These are phyloP conservation scores for Tolypocladium ovalisporum DNA, from an alignment of 2,329 filamentous ascomycete species.

Conservation along the genomic window DNA sequence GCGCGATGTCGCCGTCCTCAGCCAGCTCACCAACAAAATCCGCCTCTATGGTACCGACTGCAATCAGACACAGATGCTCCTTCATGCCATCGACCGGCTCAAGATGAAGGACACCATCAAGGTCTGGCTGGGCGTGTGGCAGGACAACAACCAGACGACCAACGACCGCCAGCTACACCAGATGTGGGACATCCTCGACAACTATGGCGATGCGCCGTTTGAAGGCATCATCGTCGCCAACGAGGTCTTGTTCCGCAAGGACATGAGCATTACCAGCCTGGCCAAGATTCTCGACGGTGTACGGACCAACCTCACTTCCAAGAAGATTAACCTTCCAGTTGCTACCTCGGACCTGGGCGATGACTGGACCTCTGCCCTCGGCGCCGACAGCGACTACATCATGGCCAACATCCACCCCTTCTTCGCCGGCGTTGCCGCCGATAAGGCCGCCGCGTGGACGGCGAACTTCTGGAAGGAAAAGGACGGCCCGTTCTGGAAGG, in stretches of 20 bases:
- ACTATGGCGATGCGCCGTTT: slow-evolving; percentile 58
- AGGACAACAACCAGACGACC: slow-evolving; percentile 73
- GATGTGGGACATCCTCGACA: slow-evolving; percentile 74
- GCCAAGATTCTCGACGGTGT: slow-evolving; percentile 55
- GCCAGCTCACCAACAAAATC: slow-evolving; percentile 78
- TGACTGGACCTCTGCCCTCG: slow-evolving; percentile 67
- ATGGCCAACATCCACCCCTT: slow-evolving; percentile 98
- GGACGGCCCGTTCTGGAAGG: slow-evolving; percentile 54
- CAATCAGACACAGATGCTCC: slow-evolving; percentile 91
- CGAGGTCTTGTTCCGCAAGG: slow-evolving; percentile 65
- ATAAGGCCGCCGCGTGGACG: slow-evolving; percentile 68
- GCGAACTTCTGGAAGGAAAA: slow-evolving; percentile 68
- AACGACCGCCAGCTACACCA: slow-evolving; percentile 72
- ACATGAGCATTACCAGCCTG: slow-evolving; percentile 57
- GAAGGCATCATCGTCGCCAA: slow-evolving; percentile 75
- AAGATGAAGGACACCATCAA: slow-evolving; percentile 64
- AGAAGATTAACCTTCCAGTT: slow-evolving; percentile 60
- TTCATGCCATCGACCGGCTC: slow-evolving; percentile 69
- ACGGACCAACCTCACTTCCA: slow-evolving; percentile 57
- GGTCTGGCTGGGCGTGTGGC: slow-evolving; percentile 91
- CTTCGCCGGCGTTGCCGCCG: slow-evolving; percentile 67
- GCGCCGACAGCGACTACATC: slow-evolving; percentile 65
- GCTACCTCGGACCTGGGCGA: slow-evolving; percentile 84
- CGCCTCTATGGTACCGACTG: slow-evolving; percentile 93
- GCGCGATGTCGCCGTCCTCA: slow-evolving; percentile 78